Base-by-base conservation (phyloP, 495 filamentous ascomycete species). In the Wilcoxina mikolae region DNA sequence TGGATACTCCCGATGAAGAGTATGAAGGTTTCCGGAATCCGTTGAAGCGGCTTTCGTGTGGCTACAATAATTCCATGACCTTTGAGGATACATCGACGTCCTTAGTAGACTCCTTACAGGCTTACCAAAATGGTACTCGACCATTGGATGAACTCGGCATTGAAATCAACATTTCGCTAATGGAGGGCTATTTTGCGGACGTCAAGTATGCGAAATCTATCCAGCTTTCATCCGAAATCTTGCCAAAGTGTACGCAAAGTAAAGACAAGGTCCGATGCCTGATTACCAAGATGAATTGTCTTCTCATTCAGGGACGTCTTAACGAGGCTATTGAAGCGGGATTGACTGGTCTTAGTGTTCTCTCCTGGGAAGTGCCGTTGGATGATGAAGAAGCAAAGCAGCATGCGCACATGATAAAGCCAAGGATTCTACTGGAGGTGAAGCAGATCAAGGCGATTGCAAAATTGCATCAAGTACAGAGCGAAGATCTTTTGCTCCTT, bases 181-280 rank as follows among this genome's bases (percentile, higher is more conserved):
- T 66, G 47, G 63, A 66, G 42, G 63, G 53, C n/a, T 62, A 65
- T 47, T 66, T 66, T 29, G 62, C 63, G n/a, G 63, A 66, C 22
- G 58, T 67, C 43, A 65, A 56, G 25, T 66, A 66, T 31, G 59
- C 56, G n/a, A 53, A 59, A 26, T 65, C 62, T 15, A 65, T 66
- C 42, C 54, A 41, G 29, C 59, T 66, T 20, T 56, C 59, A 9
- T 50, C 62, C 31, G 50, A 52, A 9, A 65, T 66, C 29, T 27
- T 66, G 28, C 63, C 63, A 4, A 56, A 52, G 25, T 66, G 63
- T 45, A 55, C 41, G 17, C 53, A 62, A 18, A 60, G 64, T 17
- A 60, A 53, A 39, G 63, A 66, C 42, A 66, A 65, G 29, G 56
- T 66, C 23, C 54, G 63, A 26, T 66, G 63, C 44, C 44, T 66